Evolutionary conservation across 1,139 yeast species (phyloP).

Genomic region (Candida dubliniensis): DNA sequence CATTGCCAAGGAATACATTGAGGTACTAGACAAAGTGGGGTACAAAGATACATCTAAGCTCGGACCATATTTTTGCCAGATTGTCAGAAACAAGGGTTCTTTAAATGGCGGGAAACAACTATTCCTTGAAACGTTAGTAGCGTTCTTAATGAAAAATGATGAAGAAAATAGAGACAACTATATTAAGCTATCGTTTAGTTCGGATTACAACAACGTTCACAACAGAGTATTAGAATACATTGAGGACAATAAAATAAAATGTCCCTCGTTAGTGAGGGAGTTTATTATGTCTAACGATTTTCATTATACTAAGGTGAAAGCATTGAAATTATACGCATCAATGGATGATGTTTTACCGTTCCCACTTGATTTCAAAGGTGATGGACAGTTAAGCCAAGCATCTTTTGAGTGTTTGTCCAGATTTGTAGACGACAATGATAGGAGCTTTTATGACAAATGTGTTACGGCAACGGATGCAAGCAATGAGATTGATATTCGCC

Average conservation of each 20-base stretch:
- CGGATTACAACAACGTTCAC: slow-evolving; percentile 11
- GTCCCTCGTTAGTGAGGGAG: slow-evolving; percentile 18
- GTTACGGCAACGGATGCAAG: background rate
- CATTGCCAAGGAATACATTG: slow-evolving; percentile 11
- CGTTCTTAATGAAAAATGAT: slow-evolving; percentile 4
- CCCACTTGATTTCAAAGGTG: slow-evolving; percentile 27
- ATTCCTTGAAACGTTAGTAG: slow-evolving; percentile 9
- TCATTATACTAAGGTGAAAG: slow-evolving; percentile 42
- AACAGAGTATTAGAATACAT: slow-evolving; percentile 7
- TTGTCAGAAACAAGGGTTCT: slow-evolving; percentile 1
- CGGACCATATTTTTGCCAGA: slow-evolving; percentile 2
- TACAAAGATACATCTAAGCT: background rate
- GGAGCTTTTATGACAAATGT: slow-evolving; percentile 1
- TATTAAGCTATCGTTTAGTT: slow-evolving; percentile 5
- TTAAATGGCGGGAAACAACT: slow-evolving; percentile 13
- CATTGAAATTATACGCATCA: slow-evolving; percentile 23
- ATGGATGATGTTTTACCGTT: slow-evolving; percentile 1
- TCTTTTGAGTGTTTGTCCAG: slow-evolving; percentile 53
- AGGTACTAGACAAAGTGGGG: slow-evolving; percentile 4
- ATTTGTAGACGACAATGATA: slow-evolving; percentile 14
- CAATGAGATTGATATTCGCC: slow-evolving; percentile 11
- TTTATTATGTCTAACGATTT: slow-evolving; percentile 23
- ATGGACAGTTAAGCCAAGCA: slow-evolving; percentile 47
- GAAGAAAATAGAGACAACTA: slow-evolving; percentile 1
- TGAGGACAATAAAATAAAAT: background rate